A percentile compares a stretch with the other conserved stretches of the same genome.
Evolutionary conservation across 306 rosid genomes (phyloP).

Genomic region (Sophora flavescens): DNA sequence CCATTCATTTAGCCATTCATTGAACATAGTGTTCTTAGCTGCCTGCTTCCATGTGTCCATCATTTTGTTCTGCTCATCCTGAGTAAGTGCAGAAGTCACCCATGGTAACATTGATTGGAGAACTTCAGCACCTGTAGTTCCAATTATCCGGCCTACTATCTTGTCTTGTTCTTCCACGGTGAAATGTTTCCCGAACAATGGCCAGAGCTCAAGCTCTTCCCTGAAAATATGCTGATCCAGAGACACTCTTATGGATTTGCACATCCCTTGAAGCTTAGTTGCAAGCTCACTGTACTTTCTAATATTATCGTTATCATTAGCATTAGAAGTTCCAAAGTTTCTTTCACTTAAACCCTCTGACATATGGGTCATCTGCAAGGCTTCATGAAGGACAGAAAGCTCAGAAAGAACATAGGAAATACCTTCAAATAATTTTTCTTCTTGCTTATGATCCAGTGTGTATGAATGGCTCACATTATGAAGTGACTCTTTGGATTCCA

Average conservation of each 20-base stretch:
- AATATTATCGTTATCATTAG: conserved; percentile 51
- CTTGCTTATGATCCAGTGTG: conserved; percentile 94
- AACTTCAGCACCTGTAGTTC: conserved; percentile 99
- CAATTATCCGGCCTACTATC: conserved; percentile 94
- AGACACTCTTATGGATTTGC: conserved; percentile 91
- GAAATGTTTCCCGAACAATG: conserved; percentile 91
- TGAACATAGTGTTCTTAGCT: conserved; percentile 97
- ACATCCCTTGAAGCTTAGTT: conserved; percentile 99
- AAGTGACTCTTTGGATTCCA: conserved; percentile 97
- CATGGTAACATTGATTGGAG: conserved; percentile 99
- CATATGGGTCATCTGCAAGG: conserved; percentile 54
- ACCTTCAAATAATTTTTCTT: conserved; percentile 90
- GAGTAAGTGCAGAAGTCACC: conserved; percentile 98
- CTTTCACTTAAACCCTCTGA: conserved; percentile 56
- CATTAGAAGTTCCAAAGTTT: conserved; percentile 50
- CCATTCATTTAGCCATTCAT: conserved; percentile 97
- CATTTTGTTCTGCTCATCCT: conserved; percentile 96
- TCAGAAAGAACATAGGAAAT: conserved; percentile 84
- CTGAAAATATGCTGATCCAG: conserved; percentile 96
- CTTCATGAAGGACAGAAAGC: conserved; percentile 86
- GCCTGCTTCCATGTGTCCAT: conserved; percentile 99
- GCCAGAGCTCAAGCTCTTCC: conserved; percentile 99
- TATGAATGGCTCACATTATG: conserved; percentile 98
- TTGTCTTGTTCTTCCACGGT: conserved; percentile 98
- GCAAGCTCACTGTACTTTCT: conserved; percentile 87